phyloP scores from a whole-genome alignment of 177 flowering plant species.

The Tripterygium wilfordii region DNA sequence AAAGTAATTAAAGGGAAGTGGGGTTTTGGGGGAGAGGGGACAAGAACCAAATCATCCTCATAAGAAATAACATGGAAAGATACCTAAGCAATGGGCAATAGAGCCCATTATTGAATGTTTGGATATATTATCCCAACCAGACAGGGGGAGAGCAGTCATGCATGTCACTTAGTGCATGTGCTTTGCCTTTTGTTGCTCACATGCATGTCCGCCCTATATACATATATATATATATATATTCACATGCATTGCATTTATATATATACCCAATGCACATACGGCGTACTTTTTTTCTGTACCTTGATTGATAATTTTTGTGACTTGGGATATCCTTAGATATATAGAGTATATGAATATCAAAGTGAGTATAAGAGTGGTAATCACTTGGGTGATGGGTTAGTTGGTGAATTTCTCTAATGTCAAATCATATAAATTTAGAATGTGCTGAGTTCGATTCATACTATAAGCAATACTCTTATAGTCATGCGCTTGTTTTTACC shows the following conservation, averaged over 20 bases:
- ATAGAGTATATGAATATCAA: no score
- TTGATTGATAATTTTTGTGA: no score
- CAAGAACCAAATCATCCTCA: conserved; percentile 20
- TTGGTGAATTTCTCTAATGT: no score
- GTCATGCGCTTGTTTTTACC: no score
- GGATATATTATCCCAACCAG: conserved; percentile 20
- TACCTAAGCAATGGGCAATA: conserved; percentile 33
- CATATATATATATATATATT: background rate
- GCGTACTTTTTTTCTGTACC: conserved; percentile 12
- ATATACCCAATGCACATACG: conserved; percentile 16
- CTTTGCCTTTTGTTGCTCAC: conserved; percentile 22
- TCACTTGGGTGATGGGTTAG: no score
- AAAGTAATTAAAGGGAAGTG: no score
- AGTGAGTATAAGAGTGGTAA: no score
- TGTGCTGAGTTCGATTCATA: no score
- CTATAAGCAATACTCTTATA: no score
- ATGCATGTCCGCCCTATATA: conserved; percentile 15
- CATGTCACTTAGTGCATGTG: conserved; percentile 32
- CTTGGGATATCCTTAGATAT: no score
- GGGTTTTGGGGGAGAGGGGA: conserved; percentile 13
- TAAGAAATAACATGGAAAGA: conserved; percentile 43
- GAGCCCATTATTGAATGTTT: conserved; percentile 10
- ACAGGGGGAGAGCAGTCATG: conserved; percentile 11
- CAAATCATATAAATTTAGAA: no score
- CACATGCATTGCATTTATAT: background rate